Percentiles rank a stretch among this genome's conserved stretches.
phyloP scores from a whole-genome alignment of 306 rosid species.

The Lupinus albus region DNA sequence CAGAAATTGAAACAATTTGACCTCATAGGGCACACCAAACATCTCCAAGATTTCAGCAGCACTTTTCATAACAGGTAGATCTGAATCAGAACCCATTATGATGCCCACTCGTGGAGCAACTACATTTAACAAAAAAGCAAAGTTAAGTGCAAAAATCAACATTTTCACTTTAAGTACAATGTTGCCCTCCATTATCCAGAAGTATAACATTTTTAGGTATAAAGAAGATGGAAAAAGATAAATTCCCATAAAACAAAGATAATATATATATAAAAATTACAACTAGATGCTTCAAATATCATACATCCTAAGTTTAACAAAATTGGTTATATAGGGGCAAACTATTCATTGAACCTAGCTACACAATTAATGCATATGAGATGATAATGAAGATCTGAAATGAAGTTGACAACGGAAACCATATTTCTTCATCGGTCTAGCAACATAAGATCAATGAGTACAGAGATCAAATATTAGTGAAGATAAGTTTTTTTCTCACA shows the following conservation, averaged over 20 bases:
- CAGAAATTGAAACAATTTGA: slow-evolving; percentile 25
- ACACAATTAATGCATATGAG: slow-evolving; percentile 6
- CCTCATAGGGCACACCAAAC: slow-evolving; percentile 86
- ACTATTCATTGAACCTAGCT: slow-evolving; percentile 1
- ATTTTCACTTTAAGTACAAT: slow-evolving; percentile 11
- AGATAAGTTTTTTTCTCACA: slow-evolving; percentile 32
- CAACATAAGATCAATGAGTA: slow-evolving; percentile 36
- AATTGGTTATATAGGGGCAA: background rate
- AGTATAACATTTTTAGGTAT: slow-evolving; percentile 2
- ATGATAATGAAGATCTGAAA: background rate
- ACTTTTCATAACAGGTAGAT: too few relatives aligned
- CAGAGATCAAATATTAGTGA: slow-evolving; percentile 9
- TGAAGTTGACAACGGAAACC: slow-evolving; percentile 4
- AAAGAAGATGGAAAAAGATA: background rate
- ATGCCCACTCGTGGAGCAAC: slow-evolving; percentile 77
- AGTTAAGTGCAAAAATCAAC: background rate
- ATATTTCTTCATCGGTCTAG: slow-evolving; percentile 39
- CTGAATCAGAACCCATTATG: slow-evolving; percentile 95
- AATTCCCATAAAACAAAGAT: too few relatives aligned
- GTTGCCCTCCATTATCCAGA: slow-evolving; percentile 17
- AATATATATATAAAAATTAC: background rate
- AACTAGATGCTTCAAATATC: slow-evolving; percentile 13
- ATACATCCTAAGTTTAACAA: background rate
- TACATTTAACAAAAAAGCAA: slow-evolving; percentile 45
- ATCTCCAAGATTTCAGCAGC: slow-evolving; percentile 68